Evolutionary conservation across 139 green algal species (phyloP).

Genomic region (Chlorella vulgaris): DNA sequence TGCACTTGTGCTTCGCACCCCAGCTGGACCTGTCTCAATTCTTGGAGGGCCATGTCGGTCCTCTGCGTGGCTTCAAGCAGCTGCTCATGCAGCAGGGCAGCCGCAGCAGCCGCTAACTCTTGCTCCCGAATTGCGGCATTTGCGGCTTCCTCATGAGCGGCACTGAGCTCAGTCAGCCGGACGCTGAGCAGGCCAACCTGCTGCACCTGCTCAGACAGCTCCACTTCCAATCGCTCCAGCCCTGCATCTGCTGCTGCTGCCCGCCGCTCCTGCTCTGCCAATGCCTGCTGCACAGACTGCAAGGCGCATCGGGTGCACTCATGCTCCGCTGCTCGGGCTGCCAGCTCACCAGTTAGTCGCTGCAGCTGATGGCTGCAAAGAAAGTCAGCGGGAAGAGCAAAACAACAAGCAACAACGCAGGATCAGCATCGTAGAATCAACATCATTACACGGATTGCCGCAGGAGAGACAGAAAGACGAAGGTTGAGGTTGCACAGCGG

Average conservation of each 20-base stretch:
- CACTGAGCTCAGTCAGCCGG: background rate
- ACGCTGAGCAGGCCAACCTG: background rate
- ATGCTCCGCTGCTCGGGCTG: background rate
- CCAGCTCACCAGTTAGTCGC: background rate
- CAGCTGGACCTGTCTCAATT: too few relatives aligned
- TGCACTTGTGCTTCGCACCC: too few relatives aligned
- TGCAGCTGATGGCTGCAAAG: too few relatives aligned
- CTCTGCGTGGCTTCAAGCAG: too few relatives aligned
- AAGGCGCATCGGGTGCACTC: background rate
- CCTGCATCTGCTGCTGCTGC: background rate
- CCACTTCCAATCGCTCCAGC: background rate
- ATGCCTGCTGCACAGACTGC: background rate
- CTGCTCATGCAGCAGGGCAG: too few relatives aligned
- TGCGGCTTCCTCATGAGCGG: background rate
- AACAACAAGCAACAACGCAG: too few relatives aligned
- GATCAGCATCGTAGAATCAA: too few relatives aligned
- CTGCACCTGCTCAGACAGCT: background rate
- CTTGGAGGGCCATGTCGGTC: too few relatives aligned
- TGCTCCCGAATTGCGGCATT: background rate
- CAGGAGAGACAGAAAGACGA: too few relatives aligned
- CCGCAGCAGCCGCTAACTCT: background rate
- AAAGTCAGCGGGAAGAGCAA: too few relatives aligned
- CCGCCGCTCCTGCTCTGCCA: background rate
- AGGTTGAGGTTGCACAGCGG: too few relatives aligned
- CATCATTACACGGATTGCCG: too few relatives aligned